Base-by-base conservation (phyloP, 2,329 filamentous ascomycete genomes). In the Aquanectria penicillioides region DNA sequence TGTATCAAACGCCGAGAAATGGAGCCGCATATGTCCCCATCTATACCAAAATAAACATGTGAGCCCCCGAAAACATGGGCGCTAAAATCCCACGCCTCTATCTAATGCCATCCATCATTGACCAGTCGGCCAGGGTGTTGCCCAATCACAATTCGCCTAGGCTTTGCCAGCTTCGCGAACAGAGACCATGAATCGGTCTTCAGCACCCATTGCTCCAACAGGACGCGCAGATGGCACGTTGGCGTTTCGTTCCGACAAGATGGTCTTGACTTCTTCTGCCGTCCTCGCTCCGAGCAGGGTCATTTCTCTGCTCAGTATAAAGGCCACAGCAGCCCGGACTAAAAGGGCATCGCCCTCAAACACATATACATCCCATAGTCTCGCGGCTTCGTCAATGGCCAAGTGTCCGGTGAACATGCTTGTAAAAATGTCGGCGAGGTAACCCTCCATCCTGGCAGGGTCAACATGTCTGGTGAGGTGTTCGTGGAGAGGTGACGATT, bases 361-460 rank as follows among this genome's bases (percentile, higher is more conserved):
- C 3, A 91, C 87, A 65, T 92, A 93, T 0, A 94, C 86, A 63
- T 96, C 92, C 90, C 91, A 94, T 11, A 95, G 75, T 2, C 92
- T 80, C 2, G 87, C 86, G 4, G 87, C 89, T 65, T 90, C 85
- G 68, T 94, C 91, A 13, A 93, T 81, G 7, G 84, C 83, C 4
- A 92, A 76, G 33, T 84, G 79, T 13, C 77, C 75, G 0, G 89
- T 89, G 71, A 92, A 91, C 6, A 93, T 77, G 13, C 81, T 81
- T 6, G 83, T 83, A 68, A 92, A 90, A 48, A 91, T 77, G 12
- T 82, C 77, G 23, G 81, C 75, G 6, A 93, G 78, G 64, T 87
- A 91, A 15, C 75, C 63, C 47, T 87, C 77, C 1, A 84, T 77
- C 5, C 81, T 76, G 22, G 81, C 73, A 34, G 76, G 73, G 3